Evolutionary conservation across 1,284 basidiomycete species (phyloP).

Genomic region (Ustilago vetiveriae): DNA sequence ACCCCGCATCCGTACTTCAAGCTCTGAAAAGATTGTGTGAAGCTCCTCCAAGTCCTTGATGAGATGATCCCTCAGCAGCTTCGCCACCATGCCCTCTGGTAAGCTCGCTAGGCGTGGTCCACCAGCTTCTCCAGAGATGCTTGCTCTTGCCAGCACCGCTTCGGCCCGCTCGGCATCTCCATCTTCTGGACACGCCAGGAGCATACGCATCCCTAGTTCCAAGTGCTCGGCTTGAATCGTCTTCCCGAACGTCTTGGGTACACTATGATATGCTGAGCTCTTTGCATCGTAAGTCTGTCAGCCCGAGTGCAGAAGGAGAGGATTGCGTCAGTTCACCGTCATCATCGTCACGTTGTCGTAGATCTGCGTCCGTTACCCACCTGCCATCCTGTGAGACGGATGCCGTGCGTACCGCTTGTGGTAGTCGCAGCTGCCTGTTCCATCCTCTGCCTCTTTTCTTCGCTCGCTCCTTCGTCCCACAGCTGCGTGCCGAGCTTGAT

Average conservation of each 20-base stretch:
- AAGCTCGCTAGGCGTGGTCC: conserved; percentile 60
- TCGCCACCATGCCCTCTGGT: conserved; percentile 64
- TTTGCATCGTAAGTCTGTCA: conserved; percentile 19
- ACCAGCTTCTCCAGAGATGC: neutral
- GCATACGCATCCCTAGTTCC: conserved; percentile 77
- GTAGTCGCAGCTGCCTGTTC: conserved; percentile 75
- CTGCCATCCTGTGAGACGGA: conserved; percentile 88
- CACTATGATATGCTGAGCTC: conserved; percentile 72
- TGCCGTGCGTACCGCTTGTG: conserved; percentile 79
- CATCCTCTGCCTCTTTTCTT: conserved; percentile 84
- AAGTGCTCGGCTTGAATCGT: conserved; percentile 76
- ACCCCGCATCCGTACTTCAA: conserved; percentile 84
- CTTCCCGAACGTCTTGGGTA: conserved; percentile 84
- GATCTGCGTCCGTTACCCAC: conserved; percentile 69
- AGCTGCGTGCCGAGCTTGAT: conserved; percentile 89
- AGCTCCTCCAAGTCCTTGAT: conserved; percentile 71
- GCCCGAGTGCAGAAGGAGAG: neutral
- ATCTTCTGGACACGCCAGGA: conserved; percentile 74
- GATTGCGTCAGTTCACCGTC: neutral
- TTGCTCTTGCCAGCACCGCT: conserved; percentile 10
- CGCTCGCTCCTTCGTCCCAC: conserved; percentile 75
- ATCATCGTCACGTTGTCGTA: no score
- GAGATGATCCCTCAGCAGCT: conserved; percentile 65
- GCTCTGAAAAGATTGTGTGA: conserved; percentile 70
- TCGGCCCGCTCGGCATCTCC: conserved; percentile 32